Conservation (phyloP, 768 basidiomycete genomes). For the Royoungia palumana region DNA sequence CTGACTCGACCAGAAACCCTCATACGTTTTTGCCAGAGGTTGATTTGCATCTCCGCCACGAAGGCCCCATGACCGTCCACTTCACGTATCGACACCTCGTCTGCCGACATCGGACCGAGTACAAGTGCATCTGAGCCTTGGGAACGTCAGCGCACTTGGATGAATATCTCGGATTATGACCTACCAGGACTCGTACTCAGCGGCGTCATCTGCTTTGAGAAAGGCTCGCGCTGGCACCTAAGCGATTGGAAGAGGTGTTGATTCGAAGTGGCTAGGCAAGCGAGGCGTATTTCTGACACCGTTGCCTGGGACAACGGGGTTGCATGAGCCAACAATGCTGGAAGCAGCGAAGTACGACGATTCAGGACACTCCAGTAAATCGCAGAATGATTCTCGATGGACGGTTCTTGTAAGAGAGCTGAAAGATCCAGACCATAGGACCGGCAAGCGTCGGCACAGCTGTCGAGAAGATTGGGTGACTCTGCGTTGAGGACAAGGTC, state of each 20-base stretch:
- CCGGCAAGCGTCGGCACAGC: constrained; percentile 58
- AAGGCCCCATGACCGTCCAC: constrained; percentile 51
- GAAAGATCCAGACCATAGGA: constrained; percentile 49
- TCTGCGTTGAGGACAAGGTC: constrained; percentile 43
- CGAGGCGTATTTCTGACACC: constrained; percentile 59
- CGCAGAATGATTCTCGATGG: constrained; percentile 61
- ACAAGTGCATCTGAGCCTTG: constrained; percentile 48
- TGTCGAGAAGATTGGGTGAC: constrained; percentile 20
- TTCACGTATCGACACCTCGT: constrained; percentile 56
- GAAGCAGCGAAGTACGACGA: constrained; percentile 37
- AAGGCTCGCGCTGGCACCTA: constrained; percentile 11
- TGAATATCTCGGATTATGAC: neutral
- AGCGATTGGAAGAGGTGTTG: constrained; percentile 27
- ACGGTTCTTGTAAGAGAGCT: constrained; percentile 55
- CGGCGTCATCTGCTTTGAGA: constrained; percentile 9
- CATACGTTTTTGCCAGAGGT: constrained; percentile 72
- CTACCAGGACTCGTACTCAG: constrained; percentile 13
- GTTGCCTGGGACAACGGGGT: constrained; percentile 42
- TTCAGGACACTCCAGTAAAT: constrained; percentile 76
- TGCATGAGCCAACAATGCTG: constrained; percentile 53
- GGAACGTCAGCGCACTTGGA: neutral
- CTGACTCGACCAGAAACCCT: constrained; percentile 49
- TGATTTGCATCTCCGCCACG: constrained; percentile 40
- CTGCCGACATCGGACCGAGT: constrained; percentile 43
- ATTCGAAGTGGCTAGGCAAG: constrained; percentile 45